Percentiles rank a stretch among this genome's conserved stretches.
These are phyloP conservation scores for Fusarium euwallaceae DNA, from an alignment of 2,329 filamentous ascomycete genomes.

Conservation along the genomic window DNA sequence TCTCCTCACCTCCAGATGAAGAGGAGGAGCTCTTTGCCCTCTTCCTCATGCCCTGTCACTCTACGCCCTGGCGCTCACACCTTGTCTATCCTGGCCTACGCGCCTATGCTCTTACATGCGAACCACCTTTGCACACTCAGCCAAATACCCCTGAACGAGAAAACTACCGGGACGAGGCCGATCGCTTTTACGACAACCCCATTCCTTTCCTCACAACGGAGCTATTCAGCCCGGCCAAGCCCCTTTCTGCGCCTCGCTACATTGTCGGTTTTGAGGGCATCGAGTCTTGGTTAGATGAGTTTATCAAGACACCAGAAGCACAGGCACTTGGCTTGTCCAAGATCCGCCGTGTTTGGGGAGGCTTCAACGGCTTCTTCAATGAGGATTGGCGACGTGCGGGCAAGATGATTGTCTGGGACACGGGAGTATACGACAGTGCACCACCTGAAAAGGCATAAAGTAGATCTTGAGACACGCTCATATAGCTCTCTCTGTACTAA, in stretches of 20 bases:
- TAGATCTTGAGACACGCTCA: background rate
- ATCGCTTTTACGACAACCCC: conserved; percentile 84
- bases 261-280: conserved; percentile 73
- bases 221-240: conserved; percentile 57
- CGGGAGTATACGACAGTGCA: conserved; percentile 51
- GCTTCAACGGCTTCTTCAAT: conserved; percentile 72
- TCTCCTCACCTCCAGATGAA: conserved; percentile 46
- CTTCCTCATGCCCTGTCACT: conserved; percentile 96
- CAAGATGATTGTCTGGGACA: conserved; percentile 72
- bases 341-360: conserved; percentile 65
- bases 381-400: conserved; percentile 71
- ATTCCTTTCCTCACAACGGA: conserved; percentile 66
- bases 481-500: background rate
- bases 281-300: conserved; percentile 60
- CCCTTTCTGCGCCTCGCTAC: conserved; percentile 62
- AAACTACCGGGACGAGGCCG: conserved; percentile 87
- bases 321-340: conserved; percentile 55
- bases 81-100: conserved; percentile 80
- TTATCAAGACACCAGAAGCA: conserved; percentile 58
- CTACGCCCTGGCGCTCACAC: conserved; percentile 93
- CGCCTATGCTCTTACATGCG: conserved; percentile 90
- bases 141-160: conserved; percentile 72
- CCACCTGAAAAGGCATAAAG: background rate
- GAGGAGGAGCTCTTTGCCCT: conserved; percentile 71
- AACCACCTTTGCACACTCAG: conserved; percentile 80